phyloP scores from a whole-genome alignment of 108 stramenopile species.

The Cyclotella baltica region DNA sequence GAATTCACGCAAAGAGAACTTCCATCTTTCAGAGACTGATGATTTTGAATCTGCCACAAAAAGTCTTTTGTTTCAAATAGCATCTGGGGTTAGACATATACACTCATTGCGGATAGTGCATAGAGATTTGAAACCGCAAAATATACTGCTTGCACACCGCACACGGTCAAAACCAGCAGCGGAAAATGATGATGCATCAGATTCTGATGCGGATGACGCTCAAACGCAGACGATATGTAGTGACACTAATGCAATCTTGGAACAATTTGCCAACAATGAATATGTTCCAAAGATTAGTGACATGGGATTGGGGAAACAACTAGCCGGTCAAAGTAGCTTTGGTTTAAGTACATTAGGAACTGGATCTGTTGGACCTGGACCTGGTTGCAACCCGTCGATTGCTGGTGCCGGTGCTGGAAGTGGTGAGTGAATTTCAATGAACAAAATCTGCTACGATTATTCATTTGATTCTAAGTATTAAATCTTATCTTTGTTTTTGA shows the following conservation, averaged over 20 bases:
- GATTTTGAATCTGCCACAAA: conserved; percentile 55
- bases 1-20: conserved; percentile 39
- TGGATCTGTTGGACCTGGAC: conserved; percentile 61
- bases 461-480: background rate
- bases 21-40: conserved; percentile 22
- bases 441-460: background rate
- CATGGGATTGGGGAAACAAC: conserved; percentile 97
- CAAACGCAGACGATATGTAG: conserved; percentile 24
- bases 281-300: conserved; percentile 95
- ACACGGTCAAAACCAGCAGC: conserved; percentile 34
- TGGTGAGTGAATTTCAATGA: conserved; percentile 26
- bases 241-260: conserved; percentile 55
- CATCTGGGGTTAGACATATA: conserved; percentile 88
- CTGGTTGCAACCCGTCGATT: conserved; percentile 57
- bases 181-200: conserved; percentile 29
- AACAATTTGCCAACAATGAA: conserved; percentile 61
- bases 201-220: conserved; percentile 45
- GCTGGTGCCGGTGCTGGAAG: conserved; percentile 83
- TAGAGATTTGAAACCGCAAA: conserved; percentile 92
- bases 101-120: conserved; percentile 94
- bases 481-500: background rate
- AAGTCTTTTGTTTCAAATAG: conserved; percentile 81
- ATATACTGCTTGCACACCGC: conserved; percentile 83
- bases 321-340: conserved; percentile 90
- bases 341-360: conserved; percentile 82